phyloP scores from a whole-genome alignment of 257 asterid species.

The Solanum dulcamara region DNA sequence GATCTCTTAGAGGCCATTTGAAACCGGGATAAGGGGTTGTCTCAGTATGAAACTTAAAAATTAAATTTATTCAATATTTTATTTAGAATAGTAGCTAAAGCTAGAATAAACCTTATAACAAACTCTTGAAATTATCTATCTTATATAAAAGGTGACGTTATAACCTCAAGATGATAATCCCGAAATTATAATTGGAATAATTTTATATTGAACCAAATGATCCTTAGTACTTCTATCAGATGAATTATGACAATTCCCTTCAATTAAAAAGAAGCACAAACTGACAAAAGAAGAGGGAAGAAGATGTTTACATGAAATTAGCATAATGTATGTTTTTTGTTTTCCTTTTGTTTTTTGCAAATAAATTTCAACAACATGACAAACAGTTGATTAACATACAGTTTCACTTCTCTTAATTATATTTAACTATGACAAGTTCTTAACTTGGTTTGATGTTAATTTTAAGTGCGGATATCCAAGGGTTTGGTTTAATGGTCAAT shows the following conservation, averaged over 20 bases:
- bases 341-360: too few species aligned
- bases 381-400: background rate
- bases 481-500: too few species aligned
- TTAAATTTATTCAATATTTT: too few species aligned
- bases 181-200: background rate
- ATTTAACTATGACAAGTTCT: background rate
- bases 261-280: background rate
- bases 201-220: background rate
- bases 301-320: too few species aligned
- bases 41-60: too few species aligned
- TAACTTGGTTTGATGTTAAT: background rate
- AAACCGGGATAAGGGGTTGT: too few species aligned
- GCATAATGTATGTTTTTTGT: too few species aligned
- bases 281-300: background rate
- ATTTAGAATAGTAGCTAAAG: too few species aligned
- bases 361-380: background rate
- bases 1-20: too few species aligned
- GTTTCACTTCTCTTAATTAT: too few species aligned
- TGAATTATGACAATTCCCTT: background rate
- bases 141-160: background rate
- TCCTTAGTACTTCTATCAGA: background rate
- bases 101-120: too few species aligned
- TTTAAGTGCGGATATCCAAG: background rate
- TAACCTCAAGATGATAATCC: background rate
- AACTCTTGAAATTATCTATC: background rate